A percentile compares a stretch with the other conserved stretches of the same genome.
Evolutionary conservation across 2,329 filamentous ascomycete genomes (phyloP).

Genomic region (Davidsoniella neocaledoniae): DNA sequence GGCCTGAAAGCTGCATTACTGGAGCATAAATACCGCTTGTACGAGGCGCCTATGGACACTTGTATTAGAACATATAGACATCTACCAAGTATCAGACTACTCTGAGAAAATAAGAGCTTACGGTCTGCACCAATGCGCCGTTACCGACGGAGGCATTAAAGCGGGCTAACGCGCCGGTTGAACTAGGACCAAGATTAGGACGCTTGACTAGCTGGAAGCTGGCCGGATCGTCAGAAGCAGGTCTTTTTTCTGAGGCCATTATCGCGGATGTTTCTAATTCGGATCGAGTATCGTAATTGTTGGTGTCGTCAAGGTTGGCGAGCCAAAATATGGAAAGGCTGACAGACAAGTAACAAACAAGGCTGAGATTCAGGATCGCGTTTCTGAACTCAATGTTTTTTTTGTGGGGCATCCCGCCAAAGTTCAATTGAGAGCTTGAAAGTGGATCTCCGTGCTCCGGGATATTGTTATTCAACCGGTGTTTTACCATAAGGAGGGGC

Average conservation of each 20-base stretch:
- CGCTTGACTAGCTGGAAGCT: constrained; percentile 75
- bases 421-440: background rate
- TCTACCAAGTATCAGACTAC: background rate
- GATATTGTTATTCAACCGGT: background rate
- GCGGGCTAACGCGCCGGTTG: constrained; percentile 30
- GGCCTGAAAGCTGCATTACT: constrained; percentile 81
- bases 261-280: constrained; percentile 3
- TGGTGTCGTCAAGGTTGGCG: too few species aligned
- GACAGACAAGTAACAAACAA: constrained; percentile 1
- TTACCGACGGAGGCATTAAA: constrained; percentile 31
- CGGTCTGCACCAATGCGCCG: constrained; percentile 32
- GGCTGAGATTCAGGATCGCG: constrained; percentile 9
- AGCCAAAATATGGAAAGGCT: background rate
- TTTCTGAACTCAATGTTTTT: background rate
- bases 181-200: constrained; percentile 47
- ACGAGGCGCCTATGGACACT: constrained; percentile 43
- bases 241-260: constrained; percentile 87
- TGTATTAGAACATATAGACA: background rate
- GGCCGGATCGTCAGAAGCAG: constrained; percentile 69
- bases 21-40: constrained; percentile 76
- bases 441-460: background rate
- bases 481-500: constrained; percentile 6
- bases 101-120: constrained; percentile 19
- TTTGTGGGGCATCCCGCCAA: constrained; percentile 7
- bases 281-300: background rate